Base-by-base conservation (phyloP, 257 asterid genomes). In the Dorcoceras hygrometricum region DNA sequence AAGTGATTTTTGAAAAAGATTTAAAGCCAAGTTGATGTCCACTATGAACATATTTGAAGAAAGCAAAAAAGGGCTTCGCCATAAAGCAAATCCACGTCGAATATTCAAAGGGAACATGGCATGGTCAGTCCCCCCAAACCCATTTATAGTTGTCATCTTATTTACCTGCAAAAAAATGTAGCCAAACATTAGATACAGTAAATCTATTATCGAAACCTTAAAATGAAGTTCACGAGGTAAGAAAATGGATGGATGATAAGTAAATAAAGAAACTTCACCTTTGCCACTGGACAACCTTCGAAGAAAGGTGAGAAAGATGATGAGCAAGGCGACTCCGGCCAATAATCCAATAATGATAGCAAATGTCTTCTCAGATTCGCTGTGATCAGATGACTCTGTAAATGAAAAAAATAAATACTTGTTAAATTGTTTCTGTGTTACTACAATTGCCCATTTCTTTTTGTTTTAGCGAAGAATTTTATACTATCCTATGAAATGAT, bases 301-400 rank as follows among this genome's bases (percentile, higher is more conserved):
- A 66, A 89, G 66, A 75, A 91, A 91, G 59, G 96, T 84, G 63
- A 91, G 87, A 80, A 91, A 80, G 73, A 91, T 83, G 65, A 91
- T 91, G 62, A 89, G 59, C 70, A 89, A 68, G 32, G 96, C 98
- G 54, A 82, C 83, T 55, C 89, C 96, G 56, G 96, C 98, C 63
- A 91, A 70, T 54, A 91, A 72, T 73, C 98, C 95, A 62, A 89
- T 85, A 27, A 91, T 84, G 29, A 91, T 77, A 2, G 98, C 96
- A 78, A 87, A 91, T 72, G 96, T 91, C 78, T 89, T 91, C 88
- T 89, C 98, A 0, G 87, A 76, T 5, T 89, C 92, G 5, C 81
- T 76, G 68, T 84, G 95, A 18, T 39, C 50, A 10, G 83, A 56
- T 2, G 84, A 75, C 43, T 65, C 93, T 85, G 78, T 60, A 16